Evolutionary conservation across 1,139 yeast species (phyloP), one percentile per base, ranked within the genome.

Genomic region (Suhomyces bribrorum): DNA sequence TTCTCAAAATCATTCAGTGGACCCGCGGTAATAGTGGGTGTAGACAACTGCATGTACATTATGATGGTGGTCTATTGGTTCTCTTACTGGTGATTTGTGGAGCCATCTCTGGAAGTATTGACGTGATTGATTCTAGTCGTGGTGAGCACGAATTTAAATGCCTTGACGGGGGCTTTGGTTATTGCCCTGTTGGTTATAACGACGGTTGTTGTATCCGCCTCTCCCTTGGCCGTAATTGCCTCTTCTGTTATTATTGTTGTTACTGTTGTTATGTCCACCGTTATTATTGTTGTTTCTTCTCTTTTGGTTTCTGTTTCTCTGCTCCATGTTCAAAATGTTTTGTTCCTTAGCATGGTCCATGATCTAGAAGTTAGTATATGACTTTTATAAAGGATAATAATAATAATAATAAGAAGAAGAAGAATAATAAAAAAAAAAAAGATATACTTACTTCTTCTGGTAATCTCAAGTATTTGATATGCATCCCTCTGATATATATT

Each of bases 261-360:
- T 43, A 22, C 34, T 38, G 36, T 38, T 44, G 29, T 37, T 37
- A 29, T 38, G 33, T 27, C 32, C 39, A 27, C 39, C 34, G 34
- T 34, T 37, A 29, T 40, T 39, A 33, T 34, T 37, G 30, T 44
- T 43, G 29, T 66, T 64, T 53, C 78, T 66, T 56, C 72, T 69
- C 53, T 64, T 67, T 41, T 66, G 72, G 56, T 64, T 75, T 66
- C 70, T 75, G 50, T 70, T 68, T 51, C 76, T 63, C 49, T 74
- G 75, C 45, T 77, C 78, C 66, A 73, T 72, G 54, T 72, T 77
- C 53, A 77, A 73, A 49, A 75, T 66, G 50, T 76, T 75, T 52
- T 81, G 81, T 49, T 75, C 83, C 60, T 84, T 88, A 45, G 92
- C 88, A 55, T 84, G 85, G 51, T 87, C 96, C 73, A 89, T 87